Conservation (phyloP, 805 yeast genomes). For the Yamadazyma phyllophila region DNA sequence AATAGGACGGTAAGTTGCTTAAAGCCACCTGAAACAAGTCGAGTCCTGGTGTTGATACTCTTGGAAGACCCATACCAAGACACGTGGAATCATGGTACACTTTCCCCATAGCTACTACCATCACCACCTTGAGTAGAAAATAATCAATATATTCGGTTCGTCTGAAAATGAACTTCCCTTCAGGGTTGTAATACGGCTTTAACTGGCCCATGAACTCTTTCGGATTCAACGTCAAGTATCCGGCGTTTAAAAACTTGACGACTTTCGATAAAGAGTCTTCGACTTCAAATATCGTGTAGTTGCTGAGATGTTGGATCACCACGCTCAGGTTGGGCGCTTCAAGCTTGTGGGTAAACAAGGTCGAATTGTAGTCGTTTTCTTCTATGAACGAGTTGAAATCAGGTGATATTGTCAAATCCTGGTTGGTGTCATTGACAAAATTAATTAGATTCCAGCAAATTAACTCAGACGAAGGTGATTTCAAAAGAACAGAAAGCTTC, state of each 20-base stretch:
- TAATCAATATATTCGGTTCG: conserved; percentile 9
- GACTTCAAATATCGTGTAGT: background rate
- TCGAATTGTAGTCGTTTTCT: conserved; percentile 20
- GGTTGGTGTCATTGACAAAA: conserved; percentile 12
- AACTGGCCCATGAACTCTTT: conserved; percentile 15
- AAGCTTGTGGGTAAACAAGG: conserved; percentile 6
- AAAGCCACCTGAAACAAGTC: conserved; percentile 20
- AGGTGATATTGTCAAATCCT: conserved; percentile 19
- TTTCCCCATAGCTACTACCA: conserved; percentile 22
- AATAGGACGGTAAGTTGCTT: conserved; percentile 19
- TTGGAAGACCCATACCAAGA: conserved; percentile 9
- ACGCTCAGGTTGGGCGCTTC: conserved; percentile 1
- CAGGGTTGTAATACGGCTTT: conserved; percentile 13
- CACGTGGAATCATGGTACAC: conserved; percentile 16
- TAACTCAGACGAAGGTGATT: conserved; percentile 25
- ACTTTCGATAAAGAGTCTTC: conserved; percentile 15
- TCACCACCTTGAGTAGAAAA: conserved; percentile 21
- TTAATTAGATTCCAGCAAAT: conserved; percentile 24
- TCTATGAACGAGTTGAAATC: conserved; percentile 23
- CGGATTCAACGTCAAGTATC: conserved; percentile 25
- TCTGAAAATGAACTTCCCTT: conserved; percentile 9
- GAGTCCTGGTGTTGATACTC: conserved; percentile 21
- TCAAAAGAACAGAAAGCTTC: conserved; percentile 20
- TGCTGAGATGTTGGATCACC: background rate
- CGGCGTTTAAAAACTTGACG: conserved; percentile 21